These are phyloP conservation scores for Boeremia exigua DNA, from an alignment of 2,329 filamentous ascomycete species.

Conservation along the genomic window DNA sequence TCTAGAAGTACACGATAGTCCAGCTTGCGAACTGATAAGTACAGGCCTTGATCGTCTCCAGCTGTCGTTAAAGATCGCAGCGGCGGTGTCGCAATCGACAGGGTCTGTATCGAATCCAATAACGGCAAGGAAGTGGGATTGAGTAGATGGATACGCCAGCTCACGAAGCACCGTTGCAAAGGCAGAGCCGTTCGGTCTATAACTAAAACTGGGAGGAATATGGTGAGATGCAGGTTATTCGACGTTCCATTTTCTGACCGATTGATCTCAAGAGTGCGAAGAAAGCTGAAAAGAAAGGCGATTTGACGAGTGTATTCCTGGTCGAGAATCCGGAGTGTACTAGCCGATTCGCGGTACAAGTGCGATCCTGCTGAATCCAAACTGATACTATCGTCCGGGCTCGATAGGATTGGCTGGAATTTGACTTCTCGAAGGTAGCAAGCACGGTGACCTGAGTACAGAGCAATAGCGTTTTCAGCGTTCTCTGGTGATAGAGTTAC, in stretches of 20 bases:
- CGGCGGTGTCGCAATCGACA: background rate
- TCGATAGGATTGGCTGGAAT: slow-evolving; percentile 6
- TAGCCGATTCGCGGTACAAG: slow-evolving; percentile 8
- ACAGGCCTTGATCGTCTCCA: background rate
- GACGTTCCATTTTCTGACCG: background rate
- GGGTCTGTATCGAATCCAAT: slow-evolving; percentile 9
- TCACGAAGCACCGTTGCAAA: background rate
- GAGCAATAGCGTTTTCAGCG: slow-evolving; percentile 11
- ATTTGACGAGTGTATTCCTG: too few relatives aligned
- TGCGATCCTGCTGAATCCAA: background rate
- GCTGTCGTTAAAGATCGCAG: background rate
- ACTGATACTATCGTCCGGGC: background rate
- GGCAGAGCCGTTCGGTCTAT: background rate
- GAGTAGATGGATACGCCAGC: slow-evolving; percentile 23
- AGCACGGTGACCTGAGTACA: slow-evolving; percentile 8
- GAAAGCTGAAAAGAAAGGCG: too few relatives aligned
- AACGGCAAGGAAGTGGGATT: slow-evolving; percentile 11
- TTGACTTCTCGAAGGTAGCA: slow-evolving; percentile 11
- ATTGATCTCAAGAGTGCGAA: too few relatives aligned
- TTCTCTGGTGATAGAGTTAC: slow-evolving; percentile 8
- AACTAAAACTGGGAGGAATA: slow-evolving; percentile 5
- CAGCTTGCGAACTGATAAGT: slow-evolving; percentile 7
- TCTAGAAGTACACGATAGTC: slow-evolving; percentile 24
- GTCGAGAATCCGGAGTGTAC: too few relatives aligned
- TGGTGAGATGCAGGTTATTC: slow-evolving; percentile 14